These are phyloP conservation scores for Bipolaris bicolor DNA, from an alignment of 2,329 filamentous ascomycete species.

Conservation along the genomic window DNA sequence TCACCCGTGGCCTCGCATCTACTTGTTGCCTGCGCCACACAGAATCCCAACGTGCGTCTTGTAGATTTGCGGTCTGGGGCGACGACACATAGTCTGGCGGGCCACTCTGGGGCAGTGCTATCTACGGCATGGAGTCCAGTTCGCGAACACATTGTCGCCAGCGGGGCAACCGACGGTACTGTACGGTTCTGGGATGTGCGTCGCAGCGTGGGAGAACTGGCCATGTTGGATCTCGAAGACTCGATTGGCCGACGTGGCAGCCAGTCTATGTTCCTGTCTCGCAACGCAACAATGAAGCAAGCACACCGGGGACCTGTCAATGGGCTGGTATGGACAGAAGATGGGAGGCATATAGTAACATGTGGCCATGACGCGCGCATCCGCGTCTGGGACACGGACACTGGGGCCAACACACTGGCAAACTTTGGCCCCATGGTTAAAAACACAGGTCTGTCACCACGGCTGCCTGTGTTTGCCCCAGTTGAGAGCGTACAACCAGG, in stretches of 20 bases:
- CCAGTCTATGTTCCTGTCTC: conserved; percentile 48
- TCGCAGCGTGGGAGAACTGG: conserved; percentile 76
- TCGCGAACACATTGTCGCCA: conserved; percentile 78
- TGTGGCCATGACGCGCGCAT: conserved; percentile 84
- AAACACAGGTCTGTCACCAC: conserved; percentile 61
- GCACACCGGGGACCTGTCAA: conserved; percentile 87
- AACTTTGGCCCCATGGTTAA: conserved; percentile 84
- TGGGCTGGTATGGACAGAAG: conserved; percentile 81
- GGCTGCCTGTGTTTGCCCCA: conserved; percentile 62
- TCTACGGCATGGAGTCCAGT: conserved; percentile 80
- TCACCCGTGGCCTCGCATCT: conserved; percentile 75
- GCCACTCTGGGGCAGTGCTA: conserved; percentile 61
- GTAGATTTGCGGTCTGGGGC: conserved; percentile 86
- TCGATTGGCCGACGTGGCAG: conserved; percentile 67
- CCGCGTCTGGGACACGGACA: conserved; percentile 82
- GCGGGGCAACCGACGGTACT: conserved; percentile 82
- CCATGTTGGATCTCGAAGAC: conserved; percentile 83
- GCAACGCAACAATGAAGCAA: conserved; percentile 48
- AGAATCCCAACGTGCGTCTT: conserved; percentile 81
- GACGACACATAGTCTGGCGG: conserved; percentile 60
- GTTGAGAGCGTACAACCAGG: conserved; percentile 61
- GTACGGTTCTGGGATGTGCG: conserved; percentile 88
- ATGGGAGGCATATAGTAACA: conserved; percentile 77
- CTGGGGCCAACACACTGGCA: conserved; percentile 83
- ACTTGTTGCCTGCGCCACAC: conserved; percentile 86